These are phyloP conservation scores for Pseudogymnoascus destructans DNA, from an alignment of 2,329 filamentous ascomycete genomes.

Conservation along the genomic window DNA sequence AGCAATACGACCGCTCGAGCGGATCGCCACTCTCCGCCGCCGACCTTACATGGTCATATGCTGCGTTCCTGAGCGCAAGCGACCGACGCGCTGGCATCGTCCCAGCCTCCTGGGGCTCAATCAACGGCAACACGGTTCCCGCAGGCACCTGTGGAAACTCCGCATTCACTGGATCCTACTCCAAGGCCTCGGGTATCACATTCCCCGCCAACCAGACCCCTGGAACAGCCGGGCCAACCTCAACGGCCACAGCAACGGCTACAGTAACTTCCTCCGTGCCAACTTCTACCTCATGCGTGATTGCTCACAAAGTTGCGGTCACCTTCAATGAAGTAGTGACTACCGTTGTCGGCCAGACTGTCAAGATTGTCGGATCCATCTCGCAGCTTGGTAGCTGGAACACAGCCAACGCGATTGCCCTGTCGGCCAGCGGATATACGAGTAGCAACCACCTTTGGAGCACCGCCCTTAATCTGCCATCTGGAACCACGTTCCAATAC, in stretches of 20 bases:
- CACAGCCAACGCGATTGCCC: slow-evolving; percentile 35
- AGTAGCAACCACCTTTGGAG: slow-evolving; percentile 47
- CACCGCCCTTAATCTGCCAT: slow-evolving; percentile 37
- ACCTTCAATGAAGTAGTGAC: slow-evolving; percentile 45
- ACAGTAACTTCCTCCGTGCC: slow-evolving; percentile 17
- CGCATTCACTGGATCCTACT: slow-evolving; percentile 39
- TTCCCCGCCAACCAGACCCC: slow-evolving; percentile 31
- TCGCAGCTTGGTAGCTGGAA: slow-evolving; percentile 50
- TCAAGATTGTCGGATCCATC: slow-evolving; percentile 50
- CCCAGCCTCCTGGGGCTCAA: slow-evolving; percentile 43
- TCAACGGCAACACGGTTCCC: slow-evolving; percentile 35
- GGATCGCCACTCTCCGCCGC: slow-evolving; percentile 47
- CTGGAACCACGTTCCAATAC: slow-evolving; percentile 46
- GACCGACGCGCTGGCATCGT: slow-evolving; percentile 42
- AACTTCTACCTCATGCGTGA: slow-evolving; percentile 27
- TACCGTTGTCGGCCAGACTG: slow-evolving; percentile 46
- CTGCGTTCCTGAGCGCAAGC: slow-evolving; percentile 51
- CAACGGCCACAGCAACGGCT: not conserved
- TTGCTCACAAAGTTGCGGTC: slow-evolving; percentile 37
- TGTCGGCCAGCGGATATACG: slow-evolving; percentile 48
- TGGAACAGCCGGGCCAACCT: not conserved
- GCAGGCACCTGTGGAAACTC: slow-evolving; percentile 33
- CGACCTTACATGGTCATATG: slow-evolving; percentile 64
- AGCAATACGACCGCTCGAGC: slow-evolving; percentile 47
- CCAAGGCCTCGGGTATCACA: slow-evolving; percentile 29